A percentile compares a stretch with the other conserved stretches of the same genome.
Evolutionary conservation across 495 filamentous ascomycete species (phyloP).

Genomic region (Aspergillus baeticus): DNA sequence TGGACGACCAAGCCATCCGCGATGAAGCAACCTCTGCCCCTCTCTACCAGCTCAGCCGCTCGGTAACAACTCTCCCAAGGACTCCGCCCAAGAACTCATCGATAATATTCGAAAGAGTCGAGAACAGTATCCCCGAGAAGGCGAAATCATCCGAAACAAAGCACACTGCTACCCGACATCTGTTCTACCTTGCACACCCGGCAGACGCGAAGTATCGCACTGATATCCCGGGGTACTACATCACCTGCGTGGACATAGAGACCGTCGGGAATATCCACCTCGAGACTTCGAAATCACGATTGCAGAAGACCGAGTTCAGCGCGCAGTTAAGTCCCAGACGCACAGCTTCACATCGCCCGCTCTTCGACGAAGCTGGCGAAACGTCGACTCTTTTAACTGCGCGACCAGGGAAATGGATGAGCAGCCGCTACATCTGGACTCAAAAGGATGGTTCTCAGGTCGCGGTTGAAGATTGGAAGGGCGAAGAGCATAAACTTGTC

Average conservation of each 20-base stretch:
- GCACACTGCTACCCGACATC: not conserved
- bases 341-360: slow-evolving; percentile 9
- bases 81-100: not conserved
- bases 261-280: slow-evolving; percentile 19
- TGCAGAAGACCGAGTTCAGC: slow-evolving; percentile 15
- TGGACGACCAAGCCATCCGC: not conserved
- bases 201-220: slow-evolving; percentile 17
- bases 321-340: slow-evolving; percentile 12
- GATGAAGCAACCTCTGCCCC: not conserved
- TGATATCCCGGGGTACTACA: slow-evolving; percentile 21
- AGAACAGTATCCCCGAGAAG: not conserved
- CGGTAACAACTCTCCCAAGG: not conserved
- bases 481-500: slow-evolving; percentile 9
- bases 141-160: not conserved
- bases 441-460: slow-evolving; percentile 9
- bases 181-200: slow-evolving; percentile 21
- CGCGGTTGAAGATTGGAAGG: slow-evolving; percentile 9
- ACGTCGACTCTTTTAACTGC: not conserved
- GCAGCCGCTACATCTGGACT: slow-evolving; percentile 15
- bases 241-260: slow-evolving; percentile 13
- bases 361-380: slow-evolving; percentile 13
- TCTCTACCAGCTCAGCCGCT: not conserved
- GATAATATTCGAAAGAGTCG: not conserved
- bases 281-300: slow-evolving; percentile 8
- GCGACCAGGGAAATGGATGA: slow-evolving; percentile 4